Conservation (phyloP, 306 rosid genomes). For the Benincasa hispida region DNA sequence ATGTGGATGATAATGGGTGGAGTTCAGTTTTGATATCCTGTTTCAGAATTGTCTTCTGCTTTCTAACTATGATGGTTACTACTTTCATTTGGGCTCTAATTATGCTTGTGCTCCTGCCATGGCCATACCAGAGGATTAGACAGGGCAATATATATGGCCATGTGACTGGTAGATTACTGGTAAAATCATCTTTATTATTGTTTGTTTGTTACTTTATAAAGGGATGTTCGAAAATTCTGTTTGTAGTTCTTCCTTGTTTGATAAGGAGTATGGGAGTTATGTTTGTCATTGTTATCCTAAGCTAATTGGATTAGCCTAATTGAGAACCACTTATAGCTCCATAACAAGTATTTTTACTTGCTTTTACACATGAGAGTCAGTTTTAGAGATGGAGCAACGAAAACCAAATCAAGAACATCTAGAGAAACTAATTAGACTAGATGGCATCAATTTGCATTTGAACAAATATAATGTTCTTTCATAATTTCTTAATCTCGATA, state of each 20-base stretch:
- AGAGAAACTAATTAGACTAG: not conserved
- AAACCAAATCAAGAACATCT: not conserved
- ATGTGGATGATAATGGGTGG: conserved; percentile 35
- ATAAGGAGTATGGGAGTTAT: not conserved
- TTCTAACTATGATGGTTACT: conserved; percentile 39
- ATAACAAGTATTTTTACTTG: not conserved
- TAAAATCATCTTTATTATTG: conserved; percentile 1
- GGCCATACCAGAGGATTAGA: conserved; percentile 44
- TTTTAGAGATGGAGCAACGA: not conserved
- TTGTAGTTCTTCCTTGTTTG: not conserved
- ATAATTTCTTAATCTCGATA: no score
- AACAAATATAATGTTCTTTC: not conserved
- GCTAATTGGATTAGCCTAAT: not conserved
- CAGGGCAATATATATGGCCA: conserved; percentile 63
- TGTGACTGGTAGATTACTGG: conserved; percentile 59
- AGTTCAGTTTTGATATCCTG: conserved; percentile 26
- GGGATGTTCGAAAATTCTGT: not conserved
- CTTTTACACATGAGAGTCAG: not conserved
- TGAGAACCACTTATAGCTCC: not conserved
- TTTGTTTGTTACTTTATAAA: not conserved
- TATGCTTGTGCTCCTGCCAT: conserved; percentile 46
- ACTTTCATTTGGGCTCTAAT: conserved; percentile 46
- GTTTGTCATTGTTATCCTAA: not conserved
- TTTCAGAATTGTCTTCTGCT: conserved; percentile 38
- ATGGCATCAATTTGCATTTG: not conserved